A percentile compares a stretch with the other conserved stretches of the same genome.
Conservation (phyloP, 805 yeast species). For the Spathaspora arborariae region DNA sequence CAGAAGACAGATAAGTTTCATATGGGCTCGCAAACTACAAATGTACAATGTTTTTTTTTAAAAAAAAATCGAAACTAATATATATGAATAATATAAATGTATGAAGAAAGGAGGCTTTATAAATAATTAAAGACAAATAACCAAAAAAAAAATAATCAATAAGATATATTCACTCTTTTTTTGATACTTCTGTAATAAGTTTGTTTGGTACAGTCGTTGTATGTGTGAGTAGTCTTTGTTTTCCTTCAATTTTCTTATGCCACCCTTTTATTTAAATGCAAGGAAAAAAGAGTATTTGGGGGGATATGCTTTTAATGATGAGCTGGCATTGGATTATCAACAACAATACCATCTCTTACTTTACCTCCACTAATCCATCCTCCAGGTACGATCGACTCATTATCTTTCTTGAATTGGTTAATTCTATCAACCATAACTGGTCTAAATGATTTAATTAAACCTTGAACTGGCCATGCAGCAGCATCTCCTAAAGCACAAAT, state of each 20-base stretch:
- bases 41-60: no score
- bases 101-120: constrained; percentile 1
- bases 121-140: constrained; percentile 1
- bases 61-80: not conserved
- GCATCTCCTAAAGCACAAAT: constrained; percentile 93
- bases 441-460: constrained; percentile 78
- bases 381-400: constrained; percentile 54
- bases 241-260: not conserved
- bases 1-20: no score
- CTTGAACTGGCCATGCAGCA: constrained; percentile 92
- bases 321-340: constrained; percentile 55
- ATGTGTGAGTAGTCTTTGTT: not conserved
- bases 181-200: not conserved
- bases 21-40: no score
- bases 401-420: constrained; percentile 51
- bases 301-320: constrained; percentile 25
- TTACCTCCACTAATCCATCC: constrained; percentile 72
- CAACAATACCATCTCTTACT: constrained; percentile 59
- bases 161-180: not conserved
- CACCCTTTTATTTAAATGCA: not conserved
- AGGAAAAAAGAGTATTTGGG: not conserved
- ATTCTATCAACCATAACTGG: constrained; percentile 79
- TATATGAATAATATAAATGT: not conserved
- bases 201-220: not conserved
- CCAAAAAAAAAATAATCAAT: not conserved